A percentile compares a stretch with the other conserved stretches of the same genome.
Evolutionary conservation across 441 rosid species (phyloP).

Genomic region (Brassica hybrid): DNA sequence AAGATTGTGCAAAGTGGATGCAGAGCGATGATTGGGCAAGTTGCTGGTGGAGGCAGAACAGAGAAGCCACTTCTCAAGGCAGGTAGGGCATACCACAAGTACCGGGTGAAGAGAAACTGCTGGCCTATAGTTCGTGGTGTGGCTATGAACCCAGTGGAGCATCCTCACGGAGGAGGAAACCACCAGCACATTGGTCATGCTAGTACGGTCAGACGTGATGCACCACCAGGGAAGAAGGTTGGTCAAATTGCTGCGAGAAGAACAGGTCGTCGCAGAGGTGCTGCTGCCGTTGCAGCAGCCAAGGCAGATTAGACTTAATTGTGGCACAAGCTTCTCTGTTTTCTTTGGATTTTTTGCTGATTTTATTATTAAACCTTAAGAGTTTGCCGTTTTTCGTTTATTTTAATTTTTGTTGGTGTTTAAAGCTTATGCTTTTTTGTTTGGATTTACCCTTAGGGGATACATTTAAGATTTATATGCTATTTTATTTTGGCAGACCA

Average conservation of each 20-base stretch:
- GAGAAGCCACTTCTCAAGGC: slow-evolving; percentile 92
- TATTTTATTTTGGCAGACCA: neutral
- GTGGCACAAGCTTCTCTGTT: neutral
- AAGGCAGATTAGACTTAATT: slow-evolving; percentile 62
- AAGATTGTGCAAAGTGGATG: slow-evolving; percentile 74
- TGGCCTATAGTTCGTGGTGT: slow-evolving; percentile 96
- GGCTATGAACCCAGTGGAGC: slow-evolving; percentile 93
- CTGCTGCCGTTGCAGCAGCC: slow-evolving; percentile 71
- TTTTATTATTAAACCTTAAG: slow-evolving; percentile 3
- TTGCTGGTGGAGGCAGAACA: slow-evolving; percentile 88
- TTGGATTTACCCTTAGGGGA: neutral
- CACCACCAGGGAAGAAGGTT: slow-evolving; percentile 51
- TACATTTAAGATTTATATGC: neutral
- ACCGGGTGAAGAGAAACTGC: slow-evolving; percentile 80
- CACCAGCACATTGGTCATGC: slow-evolving; percentile 91
- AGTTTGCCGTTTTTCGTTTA: neutral
- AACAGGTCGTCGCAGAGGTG: slow-evolving; percentile 83
- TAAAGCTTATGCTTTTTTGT: slow-evolving; percentile 2
- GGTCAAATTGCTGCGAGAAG: slow-evolving; percentile 87
- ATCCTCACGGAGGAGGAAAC: slow-evolving; percentile 94
- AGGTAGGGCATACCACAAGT: slow-evolving; percentile 76
- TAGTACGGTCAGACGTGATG: slow-evolving; percentile 79
- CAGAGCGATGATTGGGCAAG: slow-evolving; percentile 82
- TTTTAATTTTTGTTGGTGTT: neutral
- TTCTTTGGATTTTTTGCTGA: neutral